Evolutionary conservation across 2,329 filamentous ascomycete genomes (phyloP), one percentile per base, ranked within the genome.

Genomic region (Lachnellula hyalina): DNA sequence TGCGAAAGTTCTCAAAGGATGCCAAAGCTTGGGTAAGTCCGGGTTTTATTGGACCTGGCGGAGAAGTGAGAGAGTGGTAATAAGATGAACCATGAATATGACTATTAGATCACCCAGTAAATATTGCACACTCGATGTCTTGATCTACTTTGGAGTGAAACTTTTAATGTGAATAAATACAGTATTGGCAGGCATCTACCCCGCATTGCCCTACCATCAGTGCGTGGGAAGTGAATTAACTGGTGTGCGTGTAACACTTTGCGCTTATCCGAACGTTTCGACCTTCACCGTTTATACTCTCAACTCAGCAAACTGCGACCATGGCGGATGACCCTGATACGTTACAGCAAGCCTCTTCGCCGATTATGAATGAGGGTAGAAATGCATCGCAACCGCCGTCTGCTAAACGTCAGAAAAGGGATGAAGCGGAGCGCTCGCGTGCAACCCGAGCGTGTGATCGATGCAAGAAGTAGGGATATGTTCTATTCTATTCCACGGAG

Each of bases 11-110:
- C 38, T 79, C 82, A 0, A 73, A 76, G 55, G 77, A 79, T 49
- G 79, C 83, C 0, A 75, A 78, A 58, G 77, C 86, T 1, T 91
- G 88, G 87, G 72, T 80, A 41, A 78, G 75, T 50, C 83, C 85
- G 21, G 84, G 80, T 4, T 90, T 90, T 62, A 79, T 81, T 61
- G 87, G 86, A 0, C 82, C 83, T 0, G 86, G 85, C 58, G 84
- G 84, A 0, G 78, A 81, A 54, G 76, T 88, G 49, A 73, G 85
- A 48, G 86, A 89, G 68, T 89, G 86, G 86, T 89, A 21, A 49
- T 7, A 12, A 23, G 48, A 28, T 41, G 25, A 32, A 9, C 23
- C 9, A 44, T 11, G 28, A 32, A 9, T 32, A 32, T 12, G 1
- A 32, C 28, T 32, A 12, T 32, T 12, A 11, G 21, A 9, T 12